These are phyloP conservation scores for Termitomyces sp. DNA, from an alignment of 1,284 basidiomycete genomes.

Conservation along the genomic window DNA sequence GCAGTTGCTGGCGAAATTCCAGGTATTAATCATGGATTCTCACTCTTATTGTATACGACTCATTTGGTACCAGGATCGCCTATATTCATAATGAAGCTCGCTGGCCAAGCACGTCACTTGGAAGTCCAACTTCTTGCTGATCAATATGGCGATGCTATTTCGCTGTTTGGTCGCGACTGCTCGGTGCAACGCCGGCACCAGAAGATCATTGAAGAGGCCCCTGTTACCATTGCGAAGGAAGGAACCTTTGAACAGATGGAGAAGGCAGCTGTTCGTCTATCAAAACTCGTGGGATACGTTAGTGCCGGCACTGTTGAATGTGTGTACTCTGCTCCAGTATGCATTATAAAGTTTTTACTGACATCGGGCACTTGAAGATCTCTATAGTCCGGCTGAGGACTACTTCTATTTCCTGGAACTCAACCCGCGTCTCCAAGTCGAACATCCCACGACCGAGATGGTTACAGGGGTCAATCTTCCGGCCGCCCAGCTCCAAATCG, in stretches of 20 bases:
- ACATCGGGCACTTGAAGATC: constrained; percentile 47
- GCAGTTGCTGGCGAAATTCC: constrained; percentile 97
- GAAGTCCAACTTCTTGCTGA: constrained; percentile 95
- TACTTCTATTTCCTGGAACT: constrained; percentile 98
- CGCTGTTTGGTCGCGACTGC: constrained; percentile 98
- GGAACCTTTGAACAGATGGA: constrained; percentile 97
- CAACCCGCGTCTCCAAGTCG: constrained; percentile 99
- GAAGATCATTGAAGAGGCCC: constrained; percentile 99
- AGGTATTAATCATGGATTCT: constrained; percentile 45
- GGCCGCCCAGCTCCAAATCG: constrained; percentile 94
- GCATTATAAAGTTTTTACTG: constrained; percentile 9
- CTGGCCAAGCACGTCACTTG: constrained; percentile 93
- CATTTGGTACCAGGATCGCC: constrained; percentile 71
- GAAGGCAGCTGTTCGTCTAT: constrained; percentile 93
- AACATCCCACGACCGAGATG: constrained; percentile 99
- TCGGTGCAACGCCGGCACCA: constrained; percentile 99
- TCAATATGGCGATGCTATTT: constrained; percentile 99
- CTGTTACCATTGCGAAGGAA: constrained; percentile 92
- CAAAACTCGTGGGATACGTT: constrained; percentile 98
- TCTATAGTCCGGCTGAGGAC: constrained; percentile 93
- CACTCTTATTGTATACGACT: not conserved
- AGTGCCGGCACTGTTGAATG: constrained; percentile 99
- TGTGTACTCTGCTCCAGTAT: constrained; percentile 32
- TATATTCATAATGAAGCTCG: constrained; percentile 99
- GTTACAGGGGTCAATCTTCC: constrained; percentile 98